Evolutionary conservation across 2,329 filamentous ascomycete genomes (phyloP), one percentile per base, ranked within the genome.

Genomic region (Fusarium bulbicola): DNA sequence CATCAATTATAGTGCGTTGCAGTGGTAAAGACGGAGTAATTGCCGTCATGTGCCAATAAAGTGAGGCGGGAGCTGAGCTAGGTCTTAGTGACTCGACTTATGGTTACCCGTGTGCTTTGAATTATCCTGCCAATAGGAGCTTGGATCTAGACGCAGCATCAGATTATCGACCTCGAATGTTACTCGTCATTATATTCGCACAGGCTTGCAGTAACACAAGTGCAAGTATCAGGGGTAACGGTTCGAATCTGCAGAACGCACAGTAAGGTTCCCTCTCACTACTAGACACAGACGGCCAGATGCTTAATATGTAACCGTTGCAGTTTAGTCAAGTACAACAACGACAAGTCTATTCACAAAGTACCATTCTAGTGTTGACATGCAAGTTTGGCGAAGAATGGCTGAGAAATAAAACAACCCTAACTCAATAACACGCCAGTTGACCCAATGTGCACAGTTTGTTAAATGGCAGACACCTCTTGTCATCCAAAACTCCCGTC

Each of bases 161-260:
- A 32, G 18, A 37, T 28, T 28, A 28, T 62, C 34, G 24, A 39
- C 36, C 21, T 30, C 18, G 37, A n/a, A 58, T 58, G 18, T 45
- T 40, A 66, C 40, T 16, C 28, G 28, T 50, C 45, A 49, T 53
- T 62, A 34, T 40, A 50, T 49, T 26, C 10, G 47, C 28, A 36
- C 32, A 15, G 32, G 26, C 24, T 45, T 32, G 45, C 40, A 39
- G 62, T 71, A 54, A 34, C 63, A 63, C 68, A 54, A 28, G 56
- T 66, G 50, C 56, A 50, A 61, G 62, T 54, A 52, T 59, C 63
- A 68, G 68, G 67, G 63, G 68, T 36, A 63, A 59, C 68, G 30
- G n/a, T 43, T 63, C 34, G 34, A 45, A 49, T 50, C 50, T 39
- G 42, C 40, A 53, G 24, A 66, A 30, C 28, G 9, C 21, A 37